A percentile compares a stretch with the other conserved stretches of the same genome.
These are phyloP conservation scores for Aspergillus japonicus DNA, from an alignment of 2,329 filamentous ascomycete genomes.

Conservation along the genomic window DNA sequence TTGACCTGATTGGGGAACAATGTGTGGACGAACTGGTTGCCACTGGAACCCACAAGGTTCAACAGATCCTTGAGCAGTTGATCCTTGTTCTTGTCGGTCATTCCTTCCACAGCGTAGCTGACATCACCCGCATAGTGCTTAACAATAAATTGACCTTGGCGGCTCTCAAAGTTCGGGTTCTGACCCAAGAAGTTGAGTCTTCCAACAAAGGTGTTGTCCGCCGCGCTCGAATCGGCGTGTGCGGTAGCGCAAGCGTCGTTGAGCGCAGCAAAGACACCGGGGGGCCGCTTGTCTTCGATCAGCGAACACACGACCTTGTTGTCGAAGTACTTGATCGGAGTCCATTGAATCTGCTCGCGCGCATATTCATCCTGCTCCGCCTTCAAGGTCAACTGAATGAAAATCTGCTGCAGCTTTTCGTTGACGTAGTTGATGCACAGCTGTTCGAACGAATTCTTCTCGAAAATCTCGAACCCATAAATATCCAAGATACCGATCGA, in stretches of 20 bases:
- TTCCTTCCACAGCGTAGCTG: constrained; percentile 88
- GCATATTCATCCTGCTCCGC: constrained; percentile 97
- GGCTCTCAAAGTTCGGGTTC: constrained; percentile 85
- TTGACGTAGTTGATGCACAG: constrained; percentile 99
- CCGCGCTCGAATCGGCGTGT: constrained; percentile 89
- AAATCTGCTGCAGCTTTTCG: constrained; percentile 98
- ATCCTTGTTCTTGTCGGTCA: constrained; percentile 99
- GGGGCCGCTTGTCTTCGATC: constrained; percentile 87
- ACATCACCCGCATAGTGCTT: constrained; percentile 99
- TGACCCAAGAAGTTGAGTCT: constrained; percentile 81
- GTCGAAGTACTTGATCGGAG: constrained; percentile 98
- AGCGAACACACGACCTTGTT: constrained; percentile 98
- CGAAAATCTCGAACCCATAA: constrained; percentile 98
- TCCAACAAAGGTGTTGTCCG: constrained; percentile 93
- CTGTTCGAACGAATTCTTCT: constrained; percentile 98
- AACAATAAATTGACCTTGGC: constrained; percentile 95
- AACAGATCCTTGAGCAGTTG: constrained; percentile 91
- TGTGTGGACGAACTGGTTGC: constrained; percentile 80
- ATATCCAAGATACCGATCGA: constrained; percentile 97
- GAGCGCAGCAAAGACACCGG: constrained; percentile 89
- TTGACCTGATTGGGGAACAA: constrained; percentile 92
- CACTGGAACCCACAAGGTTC: constrained; percentile 78
- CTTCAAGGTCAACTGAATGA: constrained; percentile 95
- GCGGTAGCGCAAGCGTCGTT: constrained; percentile 99
- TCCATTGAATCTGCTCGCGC: constrained; percentile 95